These are phyloP conservation scores for Bruguiera gymnorhiza DNA, from an alignment of 345 rosid genomes.

Conservation along the genomic window DNA sequence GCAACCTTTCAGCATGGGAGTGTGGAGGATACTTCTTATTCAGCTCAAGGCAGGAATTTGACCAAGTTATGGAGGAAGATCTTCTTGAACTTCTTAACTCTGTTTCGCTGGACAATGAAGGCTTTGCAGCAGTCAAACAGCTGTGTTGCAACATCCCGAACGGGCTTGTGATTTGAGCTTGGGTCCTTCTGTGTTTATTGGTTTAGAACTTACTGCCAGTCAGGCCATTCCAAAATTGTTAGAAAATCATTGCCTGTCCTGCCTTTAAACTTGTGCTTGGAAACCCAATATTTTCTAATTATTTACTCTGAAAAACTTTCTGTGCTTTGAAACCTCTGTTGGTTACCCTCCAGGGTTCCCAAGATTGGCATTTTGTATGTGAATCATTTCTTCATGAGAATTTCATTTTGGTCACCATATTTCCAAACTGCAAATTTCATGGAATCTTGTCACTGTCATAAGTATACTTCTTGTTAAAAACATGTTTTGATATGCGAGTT, in stretches of 20 bases:
- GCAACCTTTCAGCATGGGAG: conserved; percentile 36
- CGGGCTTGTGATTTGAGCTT: conserved; percentile 17
- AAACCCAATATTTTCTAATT: no score
- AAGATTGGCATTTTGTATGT: no score
- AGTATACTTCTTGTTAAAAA: no score
- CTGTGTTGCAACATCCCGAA: conserved; percentile 26
- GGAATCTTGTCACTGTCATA: no score
- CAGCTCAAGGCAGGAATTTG: conserved; percentile 29
- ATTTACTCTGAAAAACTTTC: no score
- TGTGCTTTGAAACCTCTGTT: no score
- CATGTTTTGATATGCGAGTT: no score
- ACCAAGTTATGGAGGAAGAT: conserved; percentile 28
- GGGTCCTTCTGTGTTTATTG: conserved; percentile 9
- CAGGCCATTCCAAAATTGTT: neutral
- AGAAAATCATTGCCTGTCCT: neutral
- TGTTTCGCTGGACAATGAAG: conserved; percentile 26
- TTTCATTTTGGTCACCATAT: no score
- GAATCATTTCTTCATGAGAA: no score
- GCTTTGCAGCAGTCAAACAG: conserved; percentile 34
- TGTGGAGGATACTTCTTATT: conserved; percentile 39
- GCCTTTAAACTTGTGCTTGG: neutral
- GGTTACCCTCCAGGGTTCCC: no score
- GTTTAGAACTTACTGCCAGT: neutral
- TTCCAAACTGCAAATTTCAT: no score
- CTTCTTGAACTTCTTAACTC: conserved; percentile 22